A percentile compares a stretch with the other conserved stretches of the same genome.
Conservation (phyloP, 75 land plant species). For the Larix kaempferi region DNA sequence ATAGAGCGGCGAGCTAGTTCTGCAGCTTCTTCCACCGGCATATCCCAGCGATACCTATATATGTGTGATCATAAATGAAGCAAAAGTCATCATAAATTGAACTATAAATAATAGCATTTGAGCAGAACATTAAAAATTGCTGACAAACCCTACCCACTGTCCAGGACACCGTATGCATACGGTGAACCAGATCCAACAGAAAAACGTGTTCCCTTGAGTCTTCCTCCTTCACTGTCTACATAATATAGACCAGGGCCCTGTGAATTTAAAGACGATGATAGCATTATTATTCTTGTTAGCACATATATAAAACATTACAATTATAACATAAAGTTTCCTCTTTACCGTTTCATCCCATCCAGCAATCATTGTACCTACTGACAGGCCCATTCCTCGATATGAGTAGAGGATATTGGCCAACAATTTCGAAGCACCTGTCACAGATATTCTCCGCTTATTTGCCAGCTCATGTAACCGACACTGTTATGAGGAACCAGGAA, state of each 20-base stretch:
- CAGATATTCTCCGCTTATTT: slow-evolving; percentile 94
- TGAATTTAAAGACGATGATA: too few species aligned
- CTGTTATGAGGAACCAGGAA: slow-evolving; percentile 21
- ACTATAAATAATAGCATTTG: too few species aligned
- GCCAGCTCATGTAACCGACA: slow-evolving; percentile 96
- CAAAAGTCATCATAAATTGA: too few species aligned
- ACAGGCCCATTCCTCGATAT: slow-evolving; percentile 96
- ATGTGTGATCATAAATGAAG: neutral
- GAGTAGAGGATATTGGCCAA: slow-evolving; percentile 94
- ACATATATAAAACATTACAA: too few species aligned
- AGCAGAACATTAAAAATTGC: too few species aligned
- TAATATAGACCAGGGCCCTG: slow-evolving; percentile 97
- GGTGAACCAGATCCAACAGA: slow-evolving; percentile 98
- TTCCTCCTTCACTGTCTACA: slow-evolving; percentile 97
- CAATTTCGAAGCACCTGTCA: slow-evolving; percentile 93
- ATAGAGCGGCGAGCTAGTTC: slow-evolving; percentile 90
- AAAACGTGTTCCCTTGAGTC: slow-evolving; percentile 84
- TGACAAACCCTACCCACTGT: slow-evolving; percentile 61
- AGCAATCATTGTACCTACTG: slow-evolving; percentile 99
- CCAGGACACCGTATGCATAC: slow-evolving; percentile 94
- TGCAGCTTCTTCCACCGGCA: slow-evolving; percentile 87
- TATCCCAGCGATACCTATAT: slow-evolving; percentile 68
- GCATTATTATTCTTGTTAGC: too few species aligned
- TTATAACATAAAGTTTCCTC: neutral
- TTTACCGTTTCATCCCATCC: slow-evolving; percentile 97